A percentile compares a stretch with the other conserved stretches of the same genome.
Conservation (phyloP, 129 eudicot genomes). For the Deinandra increscens region DNA sequence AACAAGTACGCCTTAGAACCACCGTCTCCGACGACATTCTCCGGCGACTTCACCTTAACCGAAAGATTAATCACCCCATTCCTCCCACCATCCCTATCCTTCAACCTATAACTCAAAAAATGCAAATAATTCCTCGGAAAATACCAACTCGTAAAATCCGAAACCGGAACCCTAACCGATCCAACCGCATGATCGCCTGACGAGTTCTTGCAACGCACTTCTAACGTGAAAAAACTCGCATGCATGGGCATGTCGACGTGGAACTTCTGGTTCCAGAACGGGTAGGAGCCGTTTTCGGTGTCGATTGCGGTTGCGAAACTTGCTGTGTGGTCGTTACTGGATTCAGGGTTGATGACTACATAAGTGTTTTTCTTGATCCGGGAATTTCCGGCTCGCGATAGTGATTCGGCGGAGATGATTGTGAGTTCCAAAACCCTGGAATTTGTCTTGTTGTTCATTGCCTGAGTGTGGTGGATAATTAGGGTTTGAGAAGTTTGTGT, state of each 20-base stretch:
- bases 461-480: background rate
- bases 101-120: slow-evolving; percentile 68
- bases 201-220: slow-evolving; percentile 39
- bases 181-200: slow-evolving; percentile 41
- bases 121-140: slow-evolving; percentile 51
- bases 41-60: slow-evolving; percentile 35
- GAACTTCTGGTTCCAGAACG: slow-evolving; percentile 56
- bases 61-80: slow-evolving; percentile 76
- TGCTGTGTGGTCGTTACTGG: background rate
- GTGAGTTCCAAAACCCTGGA: slow-evolving; percentile 47
- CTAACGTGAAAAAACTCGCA: slow-evolving; percentile 42
- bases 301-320: slow-evolving; percentile 33
- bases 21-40: background rate
- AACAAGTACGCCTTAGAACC: background rate
- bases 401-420: slow-evolving; percentile 54
- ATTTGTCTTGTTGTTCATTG: background rate
- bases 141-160: slow-evolving; percentile 48
- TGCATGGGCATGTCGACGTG: slow-evolving; percentile 36
- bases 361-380: slow-evolving; percentile 43
- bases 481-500: background rate
- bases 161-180: slow-evolving; percentile 47
- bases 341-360: slow-evolving; percentile 37
- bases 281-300: slow-evolving; percentile 48
- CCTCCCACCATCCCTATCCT: slow-evolving; percentile 41
- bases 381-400: slow-evolving; percentile 24